Conservation (phyloP, 1,139 yeast genomes). For the Ogataea hybrid region DNA sequence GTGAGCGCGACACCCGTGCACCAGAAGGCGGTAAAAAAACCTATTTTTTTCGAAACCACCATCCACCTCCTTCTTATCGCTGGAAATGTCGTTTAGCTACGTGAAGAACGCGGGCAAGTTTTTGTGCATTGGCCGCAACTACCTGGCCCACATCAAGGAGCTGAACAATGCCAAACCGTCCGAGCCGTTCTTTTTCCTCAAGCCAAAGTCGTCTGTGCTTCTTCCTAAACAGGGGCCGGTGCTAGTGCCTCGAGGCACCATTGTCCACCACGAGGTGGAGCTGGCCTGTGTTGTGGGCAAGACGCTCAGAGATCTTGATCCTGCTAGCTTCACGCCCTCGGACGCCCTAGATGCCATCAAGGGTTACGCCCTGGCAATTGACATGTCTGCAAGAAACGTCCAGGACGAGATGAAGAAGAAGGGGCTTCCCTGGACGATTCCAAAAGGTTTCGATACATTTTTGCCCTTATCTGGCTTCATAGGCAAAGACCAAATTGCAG, state of each 20-base stretch:
- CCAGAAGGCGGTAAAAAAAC: neutral
- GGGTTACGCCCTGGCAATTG: slow-evolving; percentile 86
- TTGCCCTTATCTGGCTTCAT: slow-evolving; percentile 76
- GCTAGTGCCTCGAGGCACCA: slow-evolving; percentile 74
- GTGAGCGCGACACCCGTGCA: neutral
- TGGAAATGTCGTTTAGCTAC: slow-evolving; percentile 53
- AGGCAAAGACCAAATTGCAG: slow-evolving; percentile 61
- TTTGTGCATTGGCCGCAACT: slow-evolving; percentile 94
- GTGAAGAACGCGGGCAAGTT: slow-evolving; percentile 71
- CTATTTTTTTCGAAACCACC: neutral
- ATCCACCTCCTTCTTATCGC: neutral
- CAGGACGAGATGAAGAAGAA: slow-evolving; percentile 93
- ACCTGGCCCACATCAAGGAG: slow-evolving; percentile 92
- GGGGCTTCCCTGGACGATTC: slow-evolving; percentile 96
- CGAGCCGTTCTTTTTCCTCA: slow-evolving; percentile 87
- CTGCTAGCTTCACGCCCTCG: slow-evolving; percentile 50
- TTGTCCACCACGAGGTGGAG: slow-evolving; percentile 92
- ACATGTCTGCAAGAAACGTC: slow-evolving; percentile 92
- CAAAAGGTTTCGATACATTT: slow-evolving; percentile 95
- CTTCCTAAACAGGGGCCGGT: slow-evolving; percentile 71
- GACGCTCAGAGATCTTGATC: slow-evolving; percentile 59
- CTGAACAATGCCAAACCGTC: slow-evolving; percentile 76
- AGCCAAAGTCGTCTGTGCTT: slow-evolving; percentile 72
- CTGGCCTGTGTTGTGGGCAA: slow-evolving; percentile 74
- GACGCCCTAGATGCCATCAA: slow-evolving; percentile 78